A percentile compares a stretch with the other conserved stretches of the same genome.
Conservation (phyloP, 179 eudicot genomes). For the Gypsophila paniculata region DNA sequence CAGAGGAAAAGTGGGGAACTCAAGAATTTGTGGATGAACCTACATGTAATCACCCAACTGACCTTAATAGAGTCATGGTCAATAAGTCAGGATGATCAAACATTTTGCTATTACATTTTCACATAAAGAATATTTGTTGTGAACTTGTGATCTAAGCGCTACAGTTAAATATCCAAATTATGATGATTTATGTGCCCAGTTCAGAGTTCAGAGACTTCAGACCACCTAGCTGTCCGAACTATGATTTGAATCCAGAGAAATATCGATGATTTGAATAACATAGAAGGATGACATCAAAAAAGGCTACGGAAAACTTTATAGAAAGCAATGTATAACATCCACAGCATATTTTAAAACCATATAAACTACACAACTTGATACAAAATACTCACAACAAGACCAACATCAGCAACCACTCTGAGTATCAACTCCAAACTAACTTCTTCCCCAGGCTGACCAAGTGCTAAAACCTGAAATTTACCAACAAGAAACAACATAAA, state of each 20-base stretch:
- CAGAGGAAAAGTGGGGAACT: neutral
- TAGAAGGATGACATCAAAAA: no score
- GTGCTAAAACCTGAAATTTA: slow-evolving; percentile 56
- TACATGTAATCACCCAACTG: neutral
- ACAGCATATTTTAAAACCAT: slow-evolving; percentile 11
- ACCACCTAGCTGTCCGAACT: no score
- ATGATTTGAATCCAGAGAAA: no score
- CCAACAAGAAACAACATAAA: slow-evolving; percentile 11
- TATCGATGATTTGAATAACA: no score
- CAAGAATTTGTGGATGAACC: neutral
- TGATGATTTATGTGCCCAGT: neutral
- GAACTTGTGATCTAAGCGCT: neutral
- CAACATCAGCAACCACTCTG: slow-evolving; percentile 96
- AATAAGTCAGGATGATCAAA: neutral
- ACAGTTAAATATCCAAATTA: neutral
- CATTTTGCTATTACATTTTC: neutral
- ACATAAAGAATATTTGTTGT: neutral
- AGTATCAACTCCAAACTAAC: slow-evolving; percentile 84
- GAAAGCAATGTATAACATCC: neutral
- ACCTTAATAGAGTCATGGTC: neutral
- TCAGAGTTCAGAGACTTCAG: no score
- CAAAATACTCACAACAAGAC: slow-evolving; percentile 68
- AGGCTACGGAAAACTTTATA: neutral
- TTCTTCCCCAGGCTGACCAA: slow-evolving; percentile 94
- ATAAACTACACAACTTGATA: neutral